Evolutionary conservation across 2,329 filamentous ascomycete species (phyloP), one percentile per base, ranked within the genome.

Genomic region (Aspergillus caelatus): DNA sequence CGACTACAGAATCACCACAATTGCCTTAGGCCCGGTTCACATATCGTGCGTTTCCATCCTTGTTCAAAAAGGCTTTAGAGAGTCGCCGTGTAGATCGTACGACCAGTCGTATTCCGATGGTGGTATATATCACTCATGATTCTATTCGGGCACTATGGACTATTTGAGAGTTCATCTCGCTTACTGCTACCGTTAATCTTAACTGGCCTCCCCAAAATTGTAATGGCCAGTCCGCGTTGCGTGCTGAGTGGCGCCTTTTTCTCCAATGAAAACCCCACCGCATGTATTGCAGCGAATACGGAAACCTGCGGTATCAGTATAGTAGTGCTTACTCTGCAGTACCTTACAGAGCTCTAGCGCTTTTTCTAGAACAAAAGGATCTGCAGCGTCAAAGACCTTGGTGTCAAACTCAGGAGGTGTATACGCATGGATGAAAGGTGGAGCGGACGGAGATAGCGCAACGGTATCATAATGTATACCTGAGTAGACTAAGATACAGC

Each of bases 391-490:
- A 60, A 97, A 88, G 1, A 96, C 86, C 69, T 90, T 90, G n/a
- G 89, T 86, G 74, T 98, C 94, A 67, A 89, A 86, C 30, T 95
- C 91, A 0, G 92, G 87, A 9, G 89, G 86, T 12, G 87, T 81
- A 54, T 85, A 82, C 7, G 87, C 80, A 62, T 81, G 83, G 52
- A 81, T 83, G 69, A 83, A 83, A 4, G 86, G 87, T 68, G 79
- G 84, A 66, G 83, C 85, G 26, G 83, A 88, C 45, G 85, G 87
- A 21, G 88, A 89, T 68, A 96, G 87, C 0, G 91, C 93, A 64
- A 97, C 89, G 8, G 92, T 90, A 77, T 97, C 94, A 79, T 97
- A 97, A 76, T 97, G 94, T 57, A 97, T 95, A 3, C 93, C 93
- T 0, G 91, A 94, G 78, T 97, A 97, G 0, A 97, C 89, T 28